Base-by-base conservation (phyloP, 176 grass and related monocot species). In the Ampelocalamus luodianensis region DNA sequence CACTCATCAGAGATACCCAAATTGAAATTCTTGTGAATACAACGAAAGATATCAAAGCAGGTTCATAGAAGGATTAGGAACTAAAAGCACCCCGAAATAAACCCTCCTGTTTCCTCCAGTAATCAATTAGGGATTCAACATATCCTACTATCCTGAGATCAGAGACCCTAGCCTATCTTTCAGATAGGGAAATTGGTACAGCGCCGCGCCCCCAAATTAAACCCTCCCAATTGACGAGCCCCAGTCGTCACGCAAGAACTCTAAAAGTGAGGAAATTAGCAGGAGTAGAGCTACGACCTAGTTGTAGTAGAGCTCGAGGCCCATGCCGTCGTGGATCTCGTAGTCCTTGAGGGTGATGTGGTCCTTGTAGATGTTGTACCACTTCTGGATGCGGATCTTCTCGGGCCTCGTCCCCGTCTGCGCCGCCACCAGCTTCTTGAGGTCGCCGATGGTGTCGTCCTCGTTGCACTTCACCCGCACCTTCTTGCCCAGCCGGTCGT, bases 401-500 rank as follows among this genome's bases (percentile, higher is more conserved):
- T 98, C 96, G 36, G 96, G 66, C 16, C 96, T 83, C 54, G 93
- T 98, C 72, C 96, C 96, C 13, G 96, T 98, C 83, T 95, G 96
- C 87, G 96, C 96, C 72, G 93, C 96, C 66, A 95, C 96, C n/a
- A 98, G 96, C 93, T 98, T 95, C 89, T 98, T 95, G 37, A 98
- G 96, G 87, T 98, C 96, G 77, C 93, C 96, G 65, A 98, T 98
- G 79, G 96, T 98, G 91, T 98, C 96, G 83, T 98, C 96, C 55
- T 98, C 96, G 96, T 98, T 98, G 96, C 96, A 98, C 93, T 98
- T 98, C 37, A 98, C 93, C 63, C 96, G 85, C 73, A 98, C 96
- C 93, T 98, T 98, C 91, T 98, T 98, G 80, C 96, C 96, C 80
- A 98, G 82, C 8, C 96, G 91, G 87, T 98, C 93, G 89, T 95